Evolutionary conservation across 805 yeast species (phyloP).

Genomic region (Cyberlindnera mississippiensis): DNA sequence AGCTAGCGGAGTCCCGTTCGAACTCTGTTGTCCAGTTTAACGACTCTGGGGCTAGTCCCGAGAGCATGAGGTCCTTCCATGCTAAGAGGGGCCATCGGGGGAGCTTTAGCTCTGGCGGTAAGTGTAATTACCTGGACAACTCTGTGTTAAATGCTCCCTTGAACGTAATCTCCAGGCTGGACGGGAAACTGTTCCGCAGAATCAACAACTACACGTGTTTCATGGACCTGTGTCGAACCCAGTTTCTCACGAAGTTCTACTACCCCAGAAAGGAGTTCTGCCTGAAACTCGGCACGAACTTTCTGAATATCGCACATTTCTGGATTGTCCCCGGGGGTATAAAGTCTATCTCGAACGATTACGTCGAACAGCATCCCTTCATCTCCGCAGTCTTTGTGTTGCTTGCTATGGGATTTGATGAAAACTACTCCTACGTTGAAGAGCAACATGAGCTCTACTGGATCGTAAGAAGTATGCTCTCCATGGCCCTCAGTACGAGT

Average conservation of each 20-base stretch:
- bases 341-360: constrained; percentile 37
- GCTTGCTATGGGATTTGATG: constrained; percentile 54
- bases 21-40: background rate
- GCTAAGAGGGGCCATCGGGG: constrained; percentile 14
- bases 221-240: constrained; percentile 34
- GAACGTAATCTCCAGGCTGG: constrained; percentile 35
- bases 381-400: constrained; percentile 33
- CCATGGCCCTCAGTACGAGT: constrained; percentile 45
- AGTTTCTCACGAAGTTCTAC: constrained; percentile 42
- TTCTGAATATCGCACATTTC: constrained; percentile 49
- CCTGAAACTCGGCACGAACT: constrained; percentile 42
- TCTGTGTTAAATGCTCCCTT: constrained; percentile 33
- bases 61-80: background rate
- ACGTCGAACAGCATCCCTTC: background rate
- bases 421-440: constrained; percentile 43
- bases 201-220: constrained; percentile 28
- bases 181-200: constrained; percentile 36
- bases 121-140: constrained; percentile 25
- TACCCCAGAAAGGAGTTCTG: constrained; percentile 40
- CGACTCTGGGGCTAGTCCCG: background rate
- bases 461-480: constrained; percentile 46
- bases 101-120: constrained; percentile 11
- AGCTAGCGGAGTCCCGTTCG: constrained; percentile 1
- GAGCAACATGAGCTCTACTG: constrained; percentile 45
- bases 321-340: constrained; percentile 64